A percentile compares a stretch with the other conserved stretches of the same genome.
phyloP scores from a whole-genome alignment of 371 early-diverging fungal species.

The Apophysomyces sp. region DNA sequence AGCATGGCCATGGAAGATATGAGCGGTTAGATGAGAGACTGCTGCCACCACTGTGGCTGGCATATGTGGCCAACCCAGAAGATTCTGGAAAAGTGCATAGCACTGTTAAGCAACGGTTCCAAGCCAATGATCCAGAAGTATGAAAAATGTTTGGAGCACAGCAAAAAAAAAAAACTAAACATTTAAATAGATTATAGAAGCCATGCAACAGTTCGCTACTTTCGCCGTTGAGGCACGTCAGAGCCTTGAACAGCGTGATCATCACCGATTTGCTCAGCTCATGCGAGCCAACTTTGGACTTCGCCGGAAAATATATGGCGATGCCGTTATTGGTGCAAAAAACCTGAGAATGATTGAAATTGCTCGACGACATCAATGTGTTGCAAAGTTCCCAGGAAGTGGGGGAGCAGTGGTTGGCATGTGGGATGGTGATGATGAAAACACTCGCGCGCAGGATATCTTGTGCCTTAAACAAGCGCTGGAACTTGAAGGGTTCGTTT shows the following conservation, averaged over 20 bases:
- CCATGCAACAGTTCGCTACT: constrained; percentile 58
- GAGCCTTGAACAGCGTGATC: constrained; percentile 18
- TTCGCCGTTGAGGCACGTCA: constrained; percentile 46
- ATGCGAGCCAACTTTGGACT: constrained; percentile 52
- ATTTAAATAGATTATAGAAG: constrained; percentile 45
- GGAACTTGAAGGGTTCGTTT: constrained; percentile 48
- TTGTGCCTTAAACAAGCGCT: constrained; percentile 30
- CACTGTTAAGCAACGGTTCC: constrained; percentile 55
- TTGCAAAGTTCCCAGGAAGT: constrained; percentile 54
- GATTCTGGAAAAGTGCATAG: constrained; percentile 71
- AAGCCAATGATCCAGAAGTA: constrained; percentile 58
- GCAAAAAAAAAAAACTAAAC: neutral
- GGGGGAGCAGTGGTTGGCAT: constrained; percentile 57
- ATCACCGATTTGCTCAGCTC: constrained; percentile 36
- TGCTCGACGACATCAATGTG: constrained; percentile 39
- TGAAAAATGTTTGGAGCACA: neutral
- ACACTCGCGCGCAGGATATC: constrained; percentile 20
- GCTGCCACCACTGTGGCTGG: constrained; percentile 50
- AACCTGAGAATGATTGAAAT: constrained; percentile 55
- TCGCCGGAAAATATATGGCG: constrained; percentile 51
- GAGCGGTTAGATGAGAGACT: constrained; percentile 30
- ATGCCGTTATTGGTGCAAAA: constrained; percentile 38
- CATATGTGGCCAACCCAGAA: constrained; percentile 64
- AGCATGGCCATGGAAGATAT: constrained; percentile 60
- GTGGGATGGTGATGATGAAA: constrained; percentile 31